Conservation (phyloP, 495 filamentous ascomycete species). For the Poronia punctata region DNA sequence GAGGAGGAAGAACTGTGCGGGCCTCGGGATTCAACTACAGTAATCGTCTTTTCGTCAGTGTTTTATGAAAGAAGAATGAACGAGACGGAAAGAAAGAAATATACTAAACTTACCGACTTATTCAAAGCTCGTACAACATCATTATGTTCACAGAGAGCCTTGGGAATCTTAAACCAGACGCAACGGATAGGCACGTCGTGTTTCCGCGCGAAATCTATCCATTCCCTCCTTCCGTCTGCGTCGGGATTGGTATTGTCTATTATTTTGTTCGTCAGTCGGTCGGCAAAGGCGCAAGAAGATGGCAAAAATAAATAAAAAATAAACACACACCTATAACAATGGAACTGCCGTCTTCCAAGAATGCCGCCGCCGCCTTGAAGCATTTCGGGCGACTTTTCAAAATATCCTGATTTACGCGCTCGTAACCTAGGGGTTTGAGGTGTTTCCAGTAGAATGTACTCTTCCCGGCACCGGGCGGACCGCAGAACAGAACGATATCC, state of each 20-base stretch:
- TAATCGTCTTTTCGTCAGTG: conserved; percentile 6
- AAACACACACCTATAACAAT: conserved; percentile 65
- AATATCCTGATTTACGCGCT: conserved; percentile 82
- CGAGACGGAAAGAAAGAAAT: conserved; percentile 10
- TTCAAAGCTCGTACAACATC: conserved; percentile 76
- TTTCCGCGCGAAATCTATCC: conserved; percentile 66
- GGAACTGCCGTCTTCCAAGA: conserved; percentile 55
- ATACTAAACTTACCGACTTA: conserved; percentile 31
- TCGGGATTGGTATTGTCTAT: conserved; percentile 92
- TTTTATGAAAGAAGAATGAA: conserved; percentile 8
- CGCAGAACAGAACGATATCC: conserved; percentile 80
- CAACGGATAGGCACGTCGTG: conserved; percentile 72
- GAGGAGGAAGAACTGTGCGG: conserved; percentile 61
- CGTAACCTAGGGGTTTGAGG: conserved; percentile 72
- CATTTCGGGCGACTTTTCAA: conserved; percentile 78
- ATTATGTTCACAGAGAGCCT: conserved; percentile 80
- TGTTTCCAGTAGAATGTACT: conserved; percentile 81
- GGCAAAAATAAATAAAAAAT: conserved; percentile 2
- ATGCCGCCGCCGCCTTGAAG: conserved; percentile 63
- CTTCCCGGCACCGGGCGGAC: conserved; percentile 84
- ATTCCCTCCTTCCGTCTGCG: conserved; percentile 61
- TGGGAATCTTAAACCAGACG: conserved; percentile 69
- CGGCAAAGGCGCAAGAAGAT: not conserved
- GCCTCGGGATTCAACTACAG: conserved; percentile 73
- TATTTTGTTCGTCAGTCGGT: not conserved